Base-by-base conservation (phyloP, 164 flowering plant species). In the Amborella trichopoda region DNA sequence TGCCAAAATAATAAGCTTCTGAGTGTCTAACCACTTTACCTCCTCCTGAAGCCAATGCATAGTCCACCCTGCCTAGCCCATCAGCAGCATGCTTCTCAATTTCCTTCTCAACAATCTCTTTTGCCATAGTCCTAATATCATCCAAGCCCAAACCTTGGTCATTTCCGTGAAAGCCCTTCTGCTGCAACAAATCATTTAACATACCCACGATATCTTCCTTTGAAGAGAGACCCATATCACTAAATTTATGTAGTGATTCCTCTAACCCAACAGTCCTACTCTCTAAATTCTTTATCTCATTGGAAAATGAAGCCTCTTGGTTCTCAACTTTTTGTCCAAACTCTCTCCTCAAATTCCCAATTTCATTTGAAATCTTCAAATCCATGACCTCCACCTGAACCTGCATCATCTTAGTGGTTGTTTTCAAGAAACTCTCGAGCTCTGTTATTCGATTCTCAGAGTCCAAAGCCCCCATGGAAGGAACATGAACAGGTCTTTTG, bases 11-110 rank as follows among this genome's bases (percentile, higher is more conserved):
- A 58, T 36, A 71, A 0, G 90, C 72, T 21, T 75, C 85, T 0
- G 96, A 87, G 60, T 87, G 96, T 62, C 53, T 67, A 36, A 75
- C 64, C 16, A 87, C 85, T 47, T 24, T 42, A 0, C 65, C 90
- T 20, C 96, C 96, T 26, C 74, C 75, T 6, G 78, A 53, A 2
- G 71, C 81, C 64, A 81, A 24, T 1, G 96, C 96, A 73, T 81
- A 87, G 46, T 87, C 96, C 20, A 75, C 83, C 61, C 67, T 70
- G 5, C 83, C 94, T 26, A 87, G 74, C 44, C 96, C 94, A 64
- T 87, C 96, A 1, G 94, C 81, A 0, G 83, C 94, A 58, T 83
- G 96, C 59, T 56, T 83, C 60, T 67, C 81, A 47, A 87, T 73
- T 63, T 87, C 96, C 54, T 61, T 81, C 68, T 54, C 65, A 22